Conservation (phyloP, 768 basidiomycete species). For the Leccinellum albellum region DNA sequence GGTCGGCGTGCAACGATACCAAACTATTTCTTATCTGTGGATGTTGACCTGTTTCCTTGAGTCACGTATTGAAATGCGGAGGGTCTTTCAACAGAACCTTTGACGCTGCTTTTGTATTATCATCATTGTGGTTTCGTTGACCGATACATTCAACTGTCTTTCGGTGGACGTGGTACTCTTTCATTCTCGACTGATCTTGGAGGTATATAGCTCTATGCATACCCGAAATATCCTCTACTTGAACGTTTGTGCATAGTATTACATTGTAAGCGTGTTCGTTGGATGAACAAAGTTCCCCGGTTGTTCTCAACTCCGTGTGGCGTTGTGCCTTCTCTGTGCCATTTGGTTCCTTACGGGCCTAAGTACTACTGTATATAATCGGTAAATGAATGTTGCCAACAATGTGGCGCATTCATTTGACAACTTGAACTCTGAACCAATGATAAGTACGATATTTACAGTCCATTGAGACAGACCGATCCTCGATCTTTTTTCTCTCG, state of each 20-base stretch:
- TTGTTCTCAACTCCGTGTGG: background rate
- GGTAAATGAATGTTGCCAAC: too few relatives aligned
- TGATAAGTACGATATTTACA: too few relatives aligned
- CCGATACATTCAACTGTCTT: background rate
- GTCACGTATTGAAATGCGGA: background rate
- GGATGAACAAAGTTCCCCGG: background rate
- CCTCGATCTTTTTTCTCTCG: too few relatives aligned
- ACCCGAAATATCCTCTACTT: background rate
- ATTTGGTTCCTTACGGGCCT: too few relatives aligned
- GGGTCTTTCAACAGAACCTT: background rate
- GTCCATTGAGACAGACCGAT: too few relatives aligned
- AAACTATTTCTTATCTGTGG: background rate
- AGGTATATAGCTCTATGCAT: background rate
- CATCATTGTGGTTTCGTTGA: background rate
- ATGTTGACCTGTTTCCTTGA: background rate
- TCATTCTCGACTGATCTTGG: background rate
- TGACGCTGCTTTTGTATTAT: background rate
- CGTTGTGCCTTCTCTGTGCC: too few relatives aligned
- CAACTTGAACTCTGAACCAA: too few relatives aligned
- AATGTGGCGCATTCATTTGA: too few relatives aligned
- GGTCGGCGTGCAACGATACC: background rate
- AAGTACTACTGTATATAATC: too few relatives aligned
- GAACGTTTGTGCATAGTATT: background rate
- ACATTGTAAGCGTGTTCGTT: background rate
- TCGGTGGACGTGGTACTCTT: background rate